Evolutionary conservation across 371 early-diverging fungal species (phyloP), one percentile per base, ranked within the genome.

Genomic region (Lichtheimia corymbifera): DNA sequence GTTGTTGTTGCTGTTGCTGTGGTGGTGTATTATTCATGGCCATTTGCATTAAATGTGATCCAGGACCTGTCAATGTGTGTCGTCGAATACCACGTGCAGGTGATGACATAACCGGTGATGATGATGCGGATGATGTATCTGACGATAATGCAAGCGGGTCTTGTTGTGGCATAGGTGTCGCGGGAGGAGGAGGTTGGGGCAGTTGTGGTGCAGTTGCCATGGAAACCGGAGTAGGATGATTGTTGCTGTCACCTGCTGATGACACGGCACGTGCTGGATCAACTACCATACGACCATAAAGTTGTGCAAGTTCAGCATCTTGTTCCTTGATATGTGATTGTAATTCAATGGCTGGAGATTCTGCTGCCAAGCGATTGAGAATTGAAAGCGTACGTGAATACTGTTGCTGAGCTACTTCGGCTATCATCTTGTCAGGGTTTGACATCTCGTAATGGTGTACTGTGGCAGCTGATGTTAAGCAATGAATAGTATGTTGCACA

Each of bases 401-500:
- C 40, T 70, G 71, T 3, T 60, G 50, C 11, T 67, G 65, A 5
- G 80, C 77, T 3, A 47, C 20, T 17, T 71, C 63, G 11, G 51
- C 42, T 13, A 51, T 45, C 0, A 20, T 13, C 11, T 57, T 54
- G 30, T 66, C 62, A 6, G 56, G 62, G 3, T 50, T 47, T 3
- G 28, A 24, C 56, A 71, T 73, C 40, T 74, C 77, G 49, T 70
- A 58, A 15, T 64, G 66, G 50, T 80, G 80, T 1, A 77, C 66
- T 13, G 73, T 71, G 0, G 67, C 64, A 7, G 80, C 75, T 18
- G 61, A 53, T 14, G 75, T 56, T 3, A 77, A 27, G 50, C 77
- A 80, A 53, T 75, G 72, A 20, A 77, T 73, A 1, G 73, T 64
- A 51, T 71, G 70, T 17, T 80, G 80, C 4, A 71, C 67, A 6